These are phyloP conservation scores for Durio zibethinus DNA, from an alignment of 345 rosid genomes.

Conservation along the genomic window DNA sequence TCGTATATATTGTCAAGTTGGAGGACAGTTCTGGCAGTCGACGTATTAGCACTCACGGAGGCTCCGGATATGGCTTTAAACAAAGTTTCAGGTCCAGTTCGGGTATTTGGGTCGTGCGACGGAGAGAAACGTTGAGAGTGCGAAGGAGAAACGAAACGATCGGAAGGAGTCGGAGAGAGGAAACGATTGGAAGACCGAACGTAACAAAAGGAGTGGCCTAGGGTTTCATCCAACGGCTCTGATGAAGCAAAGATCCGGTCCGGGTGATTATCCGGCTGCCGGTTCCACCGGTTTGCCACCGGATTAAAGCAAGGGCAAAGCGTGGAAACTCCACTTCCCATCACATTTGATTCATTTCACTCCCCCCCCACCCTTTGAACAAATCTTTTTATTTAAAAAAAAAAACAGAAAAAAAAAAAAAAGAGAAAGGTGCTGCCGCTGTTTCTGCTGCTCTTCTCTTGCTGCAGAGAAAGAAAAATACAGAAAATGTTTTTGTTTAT, in stretches of 20 bases:
- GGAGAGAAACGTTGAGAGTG: slow-evolving; percentile 91
- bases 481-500: not conserved
- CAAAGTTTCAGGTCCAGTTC: slow-evolving; percentile 51
- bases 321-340: slow-evolving; percentile 90
- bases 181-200: slow-evolving; percentile 89
- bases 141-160: slow-evolving; percentile 81
- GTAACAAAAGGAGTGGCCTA: slow-evolving; percentile 94
- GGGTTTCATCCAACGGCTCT: slow-evolving; percentile 85
- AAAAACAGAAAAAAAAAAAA: slow-evolving; percentile 11
- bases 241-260: slow-evolving; percentile 46
- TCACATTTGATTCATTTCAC: slow-evolving; percentile 74
- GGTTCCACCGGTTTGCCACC: slow-evolving; percentile 40
- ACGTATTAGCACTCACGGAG: slow-evolving; percentile 75
- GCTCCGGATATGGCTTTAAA: slow-evolving; percentile 93
- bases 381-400: not conserved
- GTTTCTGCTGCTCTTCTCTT: not conserved
- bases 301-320: slow-evolving; percentile 70
- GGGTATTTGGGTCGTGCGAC: slow-evolving; percentile 41
- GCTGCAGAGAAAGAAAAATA: slow-evolving; percentile 9
- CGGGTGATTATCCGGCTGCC: slow-evolving; percentile 33
- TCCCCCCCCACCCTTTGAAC: slow-evolving; percentile 32
- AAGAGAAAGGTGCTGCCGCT: not conserved
- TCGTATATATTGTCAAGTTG: slow-evolving; percentile 71
- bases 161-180: slow-evolving; percentile 77
- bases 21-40: slow-evolving; percentile 76